Evolutionary conservation across 78 protist species (phyloP).

Genomic region (Ministeria vibrans): DNA sequence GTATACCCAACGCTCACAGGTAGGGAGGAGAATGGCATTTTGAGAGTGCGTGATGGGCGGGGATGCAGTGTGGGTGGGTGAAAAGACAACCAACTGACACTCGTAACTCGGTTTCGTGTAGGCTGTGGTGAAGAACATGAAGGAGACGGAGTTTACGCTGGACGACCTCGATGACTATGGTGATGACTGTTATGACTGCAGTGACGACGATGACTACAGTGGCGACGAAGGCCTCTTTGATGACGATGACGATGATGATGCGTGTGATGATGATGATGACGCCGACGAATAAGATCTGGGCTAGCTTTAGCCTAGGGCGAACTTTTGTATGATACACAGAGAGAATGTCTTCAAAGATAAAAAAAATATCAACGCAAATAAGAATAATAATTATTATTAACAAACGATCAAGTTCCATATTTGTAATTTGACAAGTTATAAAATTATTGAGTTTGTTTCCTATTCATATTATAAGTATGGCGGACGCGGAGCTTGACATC

Average conservation of each 20-base stretch:
- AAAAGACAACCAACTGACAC: not conserved
- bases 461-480: not conserved
- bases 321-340: too few relatives aligned
- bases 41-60: not conserved
- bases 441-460: too few relatives aligned
- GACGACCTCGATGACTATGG: constrained; percentile 6
- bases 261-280: constrained; percentile 38
- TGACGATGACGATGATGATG: constrained; percentile 20
- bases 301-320: too few relatives aligned
- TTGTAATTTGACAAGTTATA: not conserved
- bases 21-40: not conserved
- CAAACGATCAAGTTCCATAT: not conserved
- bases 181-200: not conserved
- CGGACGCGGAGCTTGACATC: too few relatives aligned
- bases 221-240: constrained; percentile 24
- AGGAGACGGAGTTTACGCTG: constrained; percentile 39
- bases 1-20: not conserved
- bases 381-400: too few relatives aligned
- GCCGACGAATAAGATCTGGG: constrained; percentile 32
- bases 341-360: too few relatives aligned
- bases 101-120: not conserved
- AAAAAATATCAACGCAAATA: not conserved
- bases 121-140: constrained; percentile 31
- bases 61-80: too few relatives aligned
- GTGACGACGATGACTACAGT: constrained; percentile 29